Percentiles rank a stretch among this genome's conserved stretches.
These are phyloP conservation scores for Epichloe aotearoae DNA, from an alignment of 2,329 filamentous ascomycete species.

Conservation along the genomic window DNA sequence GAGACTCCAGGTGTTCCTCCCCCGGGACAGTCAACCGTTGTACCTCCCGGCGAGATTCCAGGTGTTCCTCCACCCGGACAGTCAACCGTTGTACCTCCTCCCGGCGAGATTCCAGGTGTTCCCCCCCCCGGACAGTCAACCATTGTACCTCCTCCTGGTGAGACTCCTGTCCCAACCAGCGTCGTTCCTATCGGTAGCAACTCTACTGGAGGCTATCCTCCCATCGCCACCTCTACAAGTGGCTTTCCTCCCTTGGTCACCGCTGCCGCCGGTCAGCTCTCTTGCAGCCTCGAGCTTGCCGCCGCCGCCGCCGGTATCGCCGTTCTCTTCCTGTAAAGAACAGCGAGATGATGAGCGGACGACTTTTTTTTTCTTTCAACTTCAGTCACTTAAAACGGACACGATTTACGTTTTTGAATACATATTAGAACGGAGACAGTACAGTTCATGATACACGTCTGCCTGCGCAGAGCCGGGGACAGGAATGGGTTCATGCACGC, in stretches of 20 bases:
- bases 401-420: not conserved
- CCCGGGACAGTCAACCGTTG: not conserved
- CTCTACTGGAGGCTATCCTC: not conserved
- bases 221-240: not conserved
- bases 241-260: constrained; percentile 12
- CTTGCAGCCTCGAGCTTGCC: constrained; percentile 15
- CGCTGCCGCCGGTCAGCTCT: constrained; percentile 19
- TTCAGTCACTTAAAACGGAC: not conserved
- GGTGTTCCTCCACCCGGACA: no score
- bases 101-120: no score
- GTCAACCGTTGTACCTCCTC: not conserved
- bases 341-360: not conserved
- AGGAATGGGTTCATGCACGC: not conserved
- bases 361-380: not conserved
- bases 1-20: no score
- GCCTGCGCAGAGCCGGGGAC: not conserved
- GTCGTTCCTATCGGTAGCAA: not conserved
- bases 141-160: not conserved
- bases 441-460: not conserved
- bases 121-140: not conserved
- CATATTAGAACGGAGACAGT: not conserved
- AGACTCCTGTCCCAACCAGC: not conserved
- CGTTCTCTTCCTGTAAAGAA: constrained; percentile 14
- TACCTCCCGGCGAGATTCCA: no score
- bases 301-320: constrained; percentile 20